A percentile compares a stretch with the other conserved stretches of the same genome.
phyloP scores from a whole-genome alignment of 192 early-diverging fungal genomes.

The Neocallimastix lanati region DNA sequence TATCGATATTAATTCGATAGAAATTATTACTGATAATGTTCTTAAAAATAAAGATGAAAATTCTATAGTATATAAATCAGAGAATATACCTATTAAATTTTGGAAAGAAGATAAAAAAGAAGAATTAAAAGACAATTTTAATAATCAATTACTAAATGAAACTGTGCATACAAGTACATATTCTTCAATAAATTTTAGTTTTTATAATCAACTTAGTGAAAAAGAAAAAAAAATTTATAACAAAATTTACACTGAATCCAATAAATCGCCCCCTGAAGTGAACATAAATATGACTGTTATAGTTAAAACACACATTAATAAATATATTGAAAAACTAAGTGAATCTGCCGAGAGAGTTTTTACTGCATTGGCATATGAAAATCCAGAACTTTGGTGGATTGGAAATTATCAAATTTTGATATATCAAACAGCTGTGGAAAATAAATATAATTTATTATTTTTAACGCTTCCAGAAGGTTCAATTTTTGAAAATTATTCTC shows the following conservation, averaged over 20 bases:
- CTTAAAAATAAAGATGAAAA: not conserved
- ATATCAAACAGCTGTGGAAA: not conserved
- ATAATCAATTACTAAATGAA: not conserved
- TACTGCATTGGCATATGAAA: not conserved
- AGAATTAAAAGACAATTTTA: not conserved
- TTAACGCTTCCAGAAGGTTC: not conserved
- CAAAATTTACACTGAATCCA: not conserved
- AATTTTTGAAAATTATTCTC: not conserved
- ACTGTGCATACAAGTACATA: not conserved
- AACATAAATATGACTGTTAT: not conserved
- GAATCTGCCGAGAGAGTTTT: not conserved
- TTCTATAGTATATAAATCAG: not conserved
- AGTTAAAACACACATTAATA: not conserved
- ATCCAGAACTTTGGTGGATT: not conserved
- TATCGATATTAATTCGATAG: too few relatives aligned
- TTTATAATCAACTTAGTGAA: not conserved
- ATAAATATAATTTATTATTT: not conserved
- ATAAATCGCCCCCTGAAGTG: not conserved
- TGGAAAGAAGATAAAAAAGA: not conserved
- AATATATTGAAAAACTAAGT: not conserved
- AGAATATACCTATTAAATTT: not conserved
- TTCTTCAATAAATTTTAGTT: not conserved
- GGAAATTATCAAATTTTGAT: not conserved
- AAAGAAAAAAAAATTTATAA: too few relatives aligned
- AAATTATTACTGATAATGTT: too few relatives aligned